Conservation (phyloP, 257 asterid species). For the Parsonsia alboflavescens region DNA sequence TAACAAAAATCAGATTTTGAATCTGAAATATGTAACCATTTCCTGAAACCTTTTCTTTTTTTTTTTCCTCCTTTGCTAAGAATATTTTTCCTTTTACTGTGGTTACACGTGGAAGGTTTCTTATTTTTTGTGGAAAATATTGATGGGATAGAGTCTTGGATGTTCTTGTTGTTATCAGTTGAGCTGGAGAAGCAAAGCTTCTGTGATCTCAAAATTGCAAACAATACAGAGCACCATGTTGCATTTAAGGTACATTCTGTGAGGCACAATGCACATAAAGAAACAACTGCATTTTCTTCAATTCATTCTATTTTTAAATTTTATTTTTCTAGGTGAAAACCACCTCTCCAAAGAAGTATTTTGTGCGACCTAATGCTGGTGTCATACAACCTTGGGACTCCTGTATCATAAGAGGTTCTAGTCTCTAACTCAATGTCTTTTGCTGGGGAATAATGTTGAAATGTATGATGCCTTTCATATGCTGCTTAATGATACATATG, state of each 20-base stretch:
- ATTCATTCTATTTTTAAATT: background rate
- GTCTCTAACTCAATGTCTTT: conserved; percentile 14
- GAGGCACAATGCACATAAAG: background rate
- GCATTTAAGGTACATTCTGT: conserved; percentile 63
- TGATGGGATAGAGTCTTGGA: background rate
- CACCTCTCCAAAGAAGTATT: conserved; percentile 83
- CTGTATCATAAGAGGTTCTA: conserved; percentile 64
- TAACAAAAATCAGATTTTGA: background rate
- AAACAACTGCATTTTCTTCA: background rate
- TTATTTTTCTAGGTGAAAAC: conserved; percentile 58
- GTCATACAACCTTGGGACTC: conserved; percentile 71
- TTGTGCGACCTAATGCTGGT: conserved; percentile 80
- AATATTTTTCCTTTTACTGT: background rate
- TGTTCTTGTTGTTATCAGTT: conserved; percentile 33
- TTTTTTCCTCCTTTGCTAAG: background rate
- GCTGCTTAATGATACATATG: background rate
- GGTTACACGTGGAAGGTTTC: background rate
- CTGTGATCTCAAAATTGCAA: conserved; percentile 75
- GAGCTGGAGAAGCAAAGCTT: conserved; percentile 78
- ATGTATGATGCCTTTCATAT: background rate
- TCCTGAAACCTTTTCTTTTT: background rate
- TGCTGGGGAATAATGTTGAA: background rate
- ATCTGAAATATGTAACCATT: too few species aligned
- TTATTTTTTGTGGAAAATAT: background rate
- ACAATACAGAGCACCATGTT: conserved; percentile 63